Percentiles rank a stretch among this genome's conserved stretches.
These are phyloP conservation scores for Teratosphaeria gauchensis DNA, from an alignment of 2,329 filamentous ascomycete species.

Conservation along the genomic window DNA sequence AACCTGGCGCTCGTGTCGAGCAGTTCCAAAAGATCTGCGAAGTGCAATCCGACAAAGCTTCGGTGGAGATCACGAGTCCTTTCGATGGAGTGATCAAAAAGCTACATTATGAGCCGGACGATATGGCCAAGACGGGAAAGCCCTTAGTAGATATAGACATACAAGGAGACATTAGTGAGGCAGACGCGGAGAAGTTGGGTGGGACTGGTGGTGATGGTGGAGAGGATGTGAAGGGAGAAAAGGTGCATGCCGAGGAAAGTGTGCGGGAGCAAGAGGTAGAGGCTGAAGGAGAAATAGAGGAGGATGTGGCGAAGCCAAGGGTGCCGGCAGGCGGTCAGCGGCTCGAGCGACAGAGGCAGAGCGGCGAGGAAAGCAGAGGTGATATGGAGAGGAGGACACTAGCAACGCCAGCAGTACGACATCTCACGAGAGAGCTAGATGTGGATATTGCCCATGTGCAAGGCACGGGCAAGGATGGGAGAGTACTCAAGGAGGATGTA, in stretches of 20 bases:
- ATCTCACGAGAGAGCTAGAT: slow-evolving; percentile 69
- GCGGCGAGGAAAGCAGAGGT: background rate
- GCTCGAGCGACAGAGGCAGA: background rate
- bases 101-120: slow-evolving; percentile 87
- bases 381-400: slow-evolving; percentile 55
- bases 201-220: slow-evolving; percentile 14
- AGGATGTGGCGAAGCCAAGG: background rate
- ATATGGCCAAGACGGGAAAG: slow-evolving; percentile 90
- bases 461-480: slow-evolving; percentile 82
- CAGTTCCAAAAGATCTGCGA: slow-evolving; percentile 98
- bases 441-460: slow-evolving; percentile 68
- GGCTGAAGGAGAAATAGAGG: slow-evolving; percentile 7
- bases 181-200: slow-evolving; percentile 40
- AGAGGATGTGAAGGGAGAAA: slow-evolving; percentile 13
- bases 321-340: background rate
- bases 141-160: slow-evolving; percentile 93
- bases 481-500: slow-evolving; percentile 89
- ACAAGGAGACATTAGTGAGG: slow-evolving; percentile 60
- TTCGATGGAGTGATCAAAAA: slow-evolving; percentile 95
- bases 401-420: slow-evolving; percentile 85
- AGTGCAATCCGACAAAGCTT: slow-evolving; percentile 93
- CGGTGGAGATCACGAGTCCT: slow-evolving; percentile 74
- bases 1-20: slow-evolving; percentile 88
- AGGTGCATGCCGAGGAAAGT: slow-evolving; percentile 1
- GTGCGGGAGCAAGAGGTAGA: slow-evolving; percentile 10